Evolutionary conservation across 2,329 filamentous ascomycete genomes (phyloP), one percentile per base, ranked within the genome.

Genomic region (Neofusicoccum cordaticola): DNA sequence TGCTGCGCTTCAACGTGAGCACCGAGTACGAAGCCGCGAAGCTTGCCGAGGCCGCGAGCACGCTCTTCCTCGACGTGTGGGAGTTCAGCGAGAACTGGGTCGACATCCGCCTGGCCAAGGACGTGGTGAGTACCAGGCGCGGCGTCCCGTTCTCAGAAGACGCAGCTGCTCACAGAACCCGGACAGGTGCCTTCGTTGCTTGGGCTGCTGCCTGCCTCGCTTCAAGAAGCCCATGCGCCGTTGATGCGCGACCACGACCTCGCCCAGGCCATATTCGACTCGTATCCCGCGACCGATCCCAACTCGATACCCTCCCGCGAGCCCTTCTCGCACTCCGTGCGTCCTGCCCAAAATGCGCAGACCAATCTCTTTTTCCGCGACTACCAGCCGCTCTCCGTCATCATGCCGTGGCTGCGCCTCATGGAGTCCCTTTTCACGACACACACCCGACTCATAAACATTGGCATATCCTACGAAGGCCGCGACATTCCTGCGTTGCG

Each of bases 41-140:
- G 1, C 81, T 97, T 64, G 84, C 88, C n/a, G 85, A 90, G 64
- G 92, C 92, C 2, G 84, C 88, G 0, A 84, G 90, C 66, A 86
- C 87, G 17, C 84, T 97, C 27, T 90, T 95, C 70, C 82, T 98
- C 47, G 95, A 99, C 73, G 86, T 98, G 1, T 99, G 95, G 95
- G 89, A 91, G 22, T 92, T 91, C 69, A 90, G 89, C 5, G 82
- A 88, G 17, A 85, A 91, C 66, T 95, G 90, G 82, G 91, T 95
- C 31, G 95, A 99, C 75, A 88, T 98, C 62, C 85, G 92, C 47
- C 78, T 98, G 57, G 85, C 89, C 62, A 87, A 90, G 73, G 87
- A 92, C 70, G 88, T 92, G 69, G 86, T 97, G 73, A 70, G 83
- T 79, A n/a, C 62, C 47, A 39, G 6, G 3, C 13, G 37, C 13